These are phyloP conservation scores for Magnusiomyces suaveolens DNA, from an alignment of 1,139 yeast genomes.

Conservation along the genomic window DNA sequence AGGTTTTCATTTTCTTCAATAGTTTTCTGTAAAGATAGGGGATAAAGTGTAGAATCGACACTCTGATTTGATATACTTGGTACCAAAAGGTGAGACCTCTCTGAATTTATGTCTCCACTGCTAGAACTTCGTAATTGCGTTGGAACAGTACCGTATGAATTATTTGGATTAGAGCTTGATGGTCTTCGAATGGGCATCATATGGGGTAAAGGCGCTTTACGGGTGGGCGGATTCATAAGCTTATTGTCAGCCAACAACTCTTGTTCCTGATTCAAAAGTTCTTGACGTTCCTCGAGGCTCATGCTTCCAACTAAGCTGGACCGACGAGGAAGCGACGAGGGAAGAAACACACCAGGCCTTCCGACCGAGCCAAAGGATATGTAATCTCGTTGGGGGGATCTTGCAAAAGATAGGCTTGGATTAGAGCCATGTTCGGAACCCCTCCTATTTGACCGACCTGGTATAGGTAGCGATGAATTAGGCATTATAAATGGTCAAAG, in stretches of 20 bases:
- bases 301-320: constrained; percentile 7
- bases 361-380: constrained; percentile 17
- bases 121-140: not conserved
- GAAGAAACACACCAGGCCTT: constrained; percentile 14
- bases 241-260: constrained; percentile 14
- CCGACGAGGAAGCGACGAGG: constrained; percentile 6
- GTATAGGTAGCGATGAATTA: not conserved
- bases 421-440: not conserved
- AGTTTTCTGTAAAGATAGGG: not conserved
- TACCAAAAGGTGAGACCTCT: not conserved
- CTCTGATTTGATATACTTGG: not conserved
- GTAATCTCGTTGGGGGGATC: constrained; percentile 14
- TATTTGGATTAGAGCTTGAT: not conserved
- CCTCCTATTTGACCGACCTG: not conserved
- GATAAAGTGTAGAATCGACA: constrained; percentile 1
- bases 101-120: not conserved
- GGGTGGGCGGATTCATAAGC: constrained; percentile 2
- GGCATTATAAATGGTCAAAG: not conserved
- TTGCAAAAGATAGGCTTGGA: constrained; percentile 8
- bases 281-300: constrained; percentile 10
- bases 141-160: constrained; percentile 5
- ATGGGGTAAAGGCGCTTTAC: constrained; percentile 1
- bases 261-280: constrained; percentile 13
- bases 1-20: not conserved
- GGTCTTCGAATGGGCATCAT: not conserved